Conservation (phyloP, 2,329 filamentous ascomycete genomes). For the Magnaporthiopsis rhizophila region DNA sequence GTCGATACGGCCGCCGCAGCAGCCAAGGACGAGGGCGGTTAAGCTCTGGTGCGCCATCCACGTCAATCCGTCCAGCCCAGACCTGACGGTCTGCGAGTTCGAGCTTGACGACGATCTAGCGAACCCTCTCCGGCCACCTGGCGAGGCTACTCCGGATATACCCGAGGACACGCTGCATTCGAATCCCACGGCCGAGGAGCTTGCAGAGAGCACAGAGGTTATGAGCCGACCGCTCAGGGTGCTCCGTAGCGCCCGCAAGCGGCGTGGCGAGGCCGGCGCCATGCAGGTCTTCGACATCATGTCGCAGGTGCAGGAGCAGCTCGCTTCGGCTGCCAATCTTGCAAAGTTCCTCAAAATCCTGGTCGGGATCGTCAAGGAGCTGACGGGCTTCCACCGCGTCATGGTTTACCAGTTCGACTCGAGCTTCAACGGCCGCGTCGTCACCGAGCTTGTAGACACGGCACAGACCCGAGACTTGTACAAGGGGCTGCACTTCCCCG, state of each 20-base stretch:
- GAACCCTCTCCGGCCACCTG: conserved; percentile 57
- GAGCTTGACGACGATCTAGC: conserved; percentile 71
- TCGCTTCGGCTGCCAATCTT: conserved; percentile 63
- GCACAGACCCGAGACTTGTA: conserved; percentile 73
- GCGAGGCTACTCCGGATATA: conserved; percentile 50
- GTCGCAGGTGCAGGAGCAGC: conserved; percentile 83
- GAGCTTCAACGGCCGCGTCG: conserved; percentile 74
- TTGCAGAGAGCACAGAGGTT: conserved; percentile 66
- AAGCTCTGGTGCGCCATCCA: conserved; percentile 89
- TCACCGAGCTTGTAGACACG: conserved; percentile 80
- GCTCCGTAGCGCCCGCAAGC: conserved; percentile 64
- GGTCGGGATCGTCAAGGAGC: conserved; percentile 78
- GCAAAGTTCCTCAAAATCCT: conserved; percentile 71
- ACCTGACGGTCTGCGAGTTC: conserved; percentile 79
- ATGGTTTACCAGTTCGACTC: conserved; percentile 91
- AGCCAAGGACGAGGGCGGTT: conserved; percentile 41
- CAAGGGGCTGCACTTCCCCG: conserved; percentile 81
- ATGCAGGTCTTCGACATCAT: conserved; percentile 92
- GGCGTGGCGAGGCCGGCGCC: conserved; percentile 68
- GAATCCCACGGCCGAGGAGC: conserved; percentile 66
- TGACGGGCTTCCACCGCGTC: conserved; percentile 85
- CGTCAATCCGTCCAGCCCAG: conserved; percentile 57
- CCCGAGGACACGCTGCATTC: conserved; percentile 69
- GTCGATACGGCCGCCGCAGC: conserved; percentile 53
- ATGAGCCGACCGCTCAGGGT: conserved; percentile 71